phyloP scores from a whole-genome alignment of 2,329 filamentous ascomycete species.

The Stagonosporopsis rhizophila region DNA sequence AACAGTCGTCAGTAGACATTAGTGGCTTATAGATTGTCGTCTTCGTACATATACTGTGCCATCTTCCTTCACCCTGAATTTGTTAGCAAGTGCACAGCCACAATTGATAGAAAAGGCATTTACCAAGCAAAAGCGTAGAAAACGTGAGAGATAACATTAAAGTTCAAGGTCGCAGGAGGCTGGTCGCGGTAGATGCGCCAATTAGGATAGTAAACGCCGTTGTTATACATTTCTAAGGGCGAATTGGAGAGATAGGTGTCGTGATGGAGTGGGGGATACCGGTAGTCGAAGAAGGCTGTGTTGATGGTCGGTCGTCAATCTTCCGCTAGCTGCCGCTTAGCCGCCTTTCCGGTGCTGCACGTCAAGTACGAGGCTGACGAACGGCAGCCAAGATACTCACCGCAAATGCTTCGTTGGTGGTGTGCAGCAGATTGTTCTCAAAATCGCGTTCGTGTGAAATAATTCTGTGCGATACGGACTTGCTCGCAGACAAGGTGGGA shows the following conservation, averaged over 20 bases:
- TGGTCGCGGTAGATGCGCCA: constrained; percentile 75
- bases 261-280: constrained; percentile 29
- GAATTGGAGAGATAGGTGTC: constrained; percentile 39
- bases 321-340: constrained; percentile 37
- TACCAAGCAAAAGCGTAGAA: constrained; percentile 81
- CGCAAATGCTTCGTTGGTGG: constrained; percentile 5
- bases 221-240: constrained; percentile 57
- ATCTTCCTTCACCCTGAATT: constrained; percentile 68
- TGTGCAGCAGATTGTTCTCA: not conserved
- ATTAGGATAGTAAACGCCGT: constrained; percentile 87
- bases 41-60: constrained; percentile 74
- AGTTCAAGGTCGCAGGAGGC: constrained; percentile 75
- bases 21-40: constrained; percentile 45
- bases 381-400: constrained; percentile 16
- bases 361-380: constrained; percentile 30
- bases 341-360: constrained; percentile 40
- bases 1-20: constrained; percentile 20
- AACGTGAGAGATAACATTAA: constrained; percentile 78
- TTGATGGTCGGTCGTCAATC: constrained; percentile 38
- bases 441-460: not conserved
- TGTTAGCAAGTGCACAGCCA: constrained; percentile 29
- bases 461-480: not conserved
- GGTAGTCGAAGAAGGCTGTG: constrained; percentile 36
- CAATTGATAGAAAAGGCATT: constrained; percentile 20
- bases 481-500: not conserved